Conservation (phyloP, 768 basidiomycete genomes). For the Leccinellum albellum region DNA sequence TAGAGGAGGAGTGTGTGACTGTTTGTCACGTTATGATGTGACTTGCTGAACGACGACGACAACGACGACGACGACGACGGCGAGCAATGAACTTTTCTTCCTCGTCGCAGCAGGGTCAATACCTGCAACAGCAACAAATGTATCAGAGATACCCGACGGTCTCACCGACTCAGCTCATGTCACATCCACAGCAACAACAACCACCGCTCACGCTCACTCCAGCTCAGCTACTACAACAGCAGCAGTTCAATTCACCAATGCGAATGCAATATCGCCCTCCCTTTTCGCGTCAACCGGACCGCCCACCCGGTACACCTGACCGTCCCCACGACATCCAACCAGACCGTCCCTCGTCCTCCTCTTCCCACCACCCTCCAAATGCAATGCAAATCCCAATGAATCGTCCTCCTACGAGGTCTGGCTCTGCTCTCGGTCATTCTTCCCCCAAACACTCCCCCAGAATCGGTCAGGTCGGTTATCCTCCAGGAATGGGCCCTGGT, state of each 20-base stretch:
- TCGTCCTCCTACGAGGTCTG: conserved; percentile 29
- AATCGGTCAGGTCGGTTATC: no score
- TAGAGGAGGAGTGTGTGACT: conserved; percentile 33
- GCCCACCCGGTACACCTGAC: conserved; percentile 11
- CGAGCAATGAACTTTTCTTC: conserved; percentile 21
- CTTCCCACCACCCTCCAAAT: conserved; percentile 28
- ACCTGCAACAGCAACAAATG: conserved; percentile 12
- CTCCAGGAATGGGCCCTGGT: conserved; percentile 1
- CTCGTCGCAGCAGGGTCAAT: conserved; percentile 23
- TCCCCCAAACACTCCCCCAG: conserved; percentile 30
- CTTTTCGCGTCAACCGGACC: conserved; percentile 24
- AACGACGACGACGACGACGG: not conserved
- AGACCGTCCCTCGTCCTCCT: conserved; percentile 28
- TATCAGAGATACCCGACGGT: conserved; percentile 4
- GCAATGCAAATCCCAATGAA: conserved; percentile 22
- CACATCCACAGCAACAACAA: not conserved
- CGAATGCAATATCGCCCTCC: conserved; percentile 14
- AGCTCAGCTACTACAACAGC: conserved; percentile 36
- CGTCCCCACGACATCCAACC: conserved; percentile 18
- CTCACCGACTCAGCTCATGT: conserved; percentile 28
- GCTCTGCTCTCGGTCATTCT: conserved; percentile 25
- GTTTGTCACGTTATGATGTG: conserved; percentile 24
- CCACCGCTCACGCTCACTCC: conserved; percentile 32
- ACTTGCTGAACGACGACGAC: conserved; percentile 3
- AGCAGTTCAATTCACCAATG: conserved; percentile 19